phyloP scores from a whole-genome alignment of 441 rosid species.

The Corymbia calophylla region DNA sequence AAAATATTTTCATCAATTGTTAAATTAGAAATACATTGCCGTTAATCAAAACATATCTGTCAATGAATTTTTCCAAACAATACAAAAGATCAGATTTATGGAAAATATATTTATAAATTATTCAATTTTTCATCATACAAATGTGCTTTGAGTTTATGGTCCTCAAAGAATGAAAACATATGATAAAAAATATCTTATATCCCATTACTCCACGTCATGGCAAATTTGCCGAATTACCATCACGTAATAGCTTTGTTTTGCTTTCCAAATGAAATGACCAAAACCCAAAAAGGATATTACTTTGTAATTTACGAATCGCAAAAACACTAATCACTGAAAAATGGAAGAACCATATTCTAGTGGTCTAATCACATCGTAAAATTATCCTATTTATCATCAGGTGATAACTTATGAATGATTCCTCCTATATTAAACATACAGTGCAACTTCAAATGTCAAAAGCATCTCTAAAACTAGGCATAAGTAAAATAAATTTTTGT shows the following conservation, averaged over 20 bases:
- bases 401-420: too few relatives aligned
- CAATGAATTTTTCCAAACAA: too few relatives aligned
- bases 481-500: too few relatives aligned
- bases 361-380: rapidly evolving
- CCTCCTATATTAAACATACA: rapidly evolving
- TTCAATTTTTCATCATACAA: not conserved
- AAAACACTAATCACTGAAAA: rapidly evolving
- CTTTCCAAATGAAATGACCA: too few relatives aligned
- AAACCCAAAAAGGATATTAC: too few relatives aligned
- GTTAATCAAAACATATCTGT: not conserved
- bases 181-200: not conserved
- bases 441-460: too few relatives aligned
- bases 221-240: not conserved
- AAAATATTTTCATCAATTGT: too few relatives aligned
- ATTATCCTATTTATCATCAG: too few relatives aligned
- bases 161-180: not conserved
- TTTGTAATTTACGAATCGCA: too few relatives aligned
- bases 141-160: rapidly evolving
- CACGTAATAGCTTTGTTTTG: not conserved
- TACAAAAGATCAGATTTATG: rapidly evolving
- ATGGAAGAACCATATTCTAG: rapidly evolving
- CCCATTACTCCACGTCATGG: not conserved
- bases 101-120: too few relatives aligned
- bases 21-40: rapidly evolving
- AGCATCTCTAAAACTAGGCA: too few relatives aligned